Percentiles rank a stretch among this genome's conserved stretches.
Conservation (phyloP, 192 early-diverging fungal genomes). For the Gamsiella multidivaricata region DNA sequence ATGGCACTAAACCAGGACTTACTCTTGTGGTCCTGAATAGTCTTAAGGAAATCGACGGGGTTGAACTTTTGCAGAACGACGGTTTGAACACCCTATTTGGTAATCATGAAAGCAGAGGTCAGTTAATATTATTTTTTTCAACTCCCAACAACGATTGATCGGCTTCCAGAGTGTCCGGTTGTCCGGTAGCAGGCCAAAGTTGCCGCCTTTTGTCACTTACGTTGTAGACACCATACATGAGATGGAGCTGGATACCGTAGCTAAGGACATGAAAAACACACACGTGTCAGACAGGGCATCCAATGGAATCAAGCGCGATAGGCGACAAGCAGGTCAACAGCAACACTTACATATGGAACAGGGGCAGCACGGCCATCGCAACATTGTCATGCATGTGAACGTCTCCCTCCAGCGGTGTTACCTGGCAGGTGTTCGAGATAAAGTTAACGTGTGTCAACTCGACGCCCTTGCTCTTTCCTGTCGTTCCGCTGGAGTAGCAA, state of each 20-base stretch:
- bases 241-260: constrained; percentile 44
- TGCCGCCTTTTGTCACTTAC: too few relatives aligned
- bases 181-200: neutral
- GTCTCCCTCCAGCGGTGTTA: constrained; percentile 57
- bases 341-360: constrained; percentile 71
- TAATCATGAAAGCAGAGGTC: constrained; percentile 15
- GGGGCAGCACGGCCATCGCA: constrained; percentile 73
- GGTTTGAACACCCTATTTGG: constrained; percentile 55
- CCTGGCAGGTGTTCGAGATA: constrained; percentile 77
- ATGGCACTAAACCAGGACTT: neutral
- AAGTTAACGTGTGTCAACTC: constrained; percentile 84
- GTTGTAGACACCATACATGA: constrained; percentile 38
- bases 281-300: too few relatives aligned
- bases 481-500: constrained; percentile 76
- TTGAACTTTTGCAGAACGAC: constrained; percentile 75
- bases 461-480: constrained; percentile 85
- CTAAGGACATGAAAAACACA: constrained; percentile 17
- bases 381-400: constrained; percentile 23
- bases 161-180: neutral
- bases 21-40: constrained; percentile 66
- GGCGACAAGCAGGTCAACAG: neutral
- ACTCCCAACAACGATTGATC: constrained; percentile 4
- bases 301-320: too few relatives aligned
- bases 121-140: neutral
- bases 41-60: constrained; percentile 60